phyloP scores from a whole-genome alignment of 768 basidiomycete species.

The Cystobasidiopsis lactophilus region DNA sequence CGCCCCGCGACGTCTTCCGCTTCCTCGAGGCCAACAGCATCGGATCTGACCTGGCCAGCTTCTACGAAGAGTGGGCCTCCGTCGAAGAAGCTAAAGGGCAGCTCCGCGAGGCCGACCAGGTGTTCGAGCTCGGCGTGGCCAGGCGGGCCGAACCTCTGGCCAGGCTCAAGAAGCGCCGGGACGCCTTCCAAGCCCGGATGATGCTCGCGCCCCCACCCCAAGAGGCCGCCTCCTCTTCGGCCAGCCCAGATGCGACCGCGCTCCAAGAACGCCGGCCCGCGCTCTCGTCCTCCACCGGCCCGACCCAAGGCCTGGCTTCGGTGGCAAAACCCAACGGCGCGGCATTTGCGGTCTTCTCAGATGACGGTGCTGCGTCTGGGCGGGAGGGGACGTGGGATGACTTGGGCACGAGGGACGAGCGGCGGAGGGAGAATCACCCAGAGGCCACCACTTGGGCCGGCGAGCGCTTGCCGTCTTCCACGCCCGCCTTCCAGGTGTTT shows the following conservation, averaged over 20 bases:
- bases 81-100: slow-evolving; percentile 51
- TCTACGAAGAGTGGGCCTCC: slow-evolving; percentile 81
- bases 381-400: slow-evolving; percentile 26
- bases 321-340: slow-evolving; percentile 15
- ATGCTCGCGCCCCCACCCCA: slow-evolving; percentile 26
- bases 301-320: neutral
- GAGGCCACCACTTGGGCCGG: slow-evolving; percentile 28
- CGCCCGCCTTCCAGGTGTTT: slow-evolving; percentile 14
- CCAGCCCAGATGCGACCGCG: neutral
- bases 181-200: slow-evolving; percentile 47
- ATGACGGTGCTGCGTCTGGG: slow-evolving; percentile 4
- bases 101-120: slow-evolving; percentile 59
- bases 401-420: slow-evolving; percentile 27
- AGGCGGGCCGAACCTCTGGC: slow-evolving; percentile 62
- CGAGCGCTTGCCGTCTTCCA: slow-evolving; percentile 26
- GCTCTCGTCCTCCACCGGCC: neutral
- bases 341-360: slow-evolving; percentile 18
- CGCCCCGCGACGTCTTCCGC: slow-evolving; percentile 51
- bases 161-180: slow-evolving; percentile 56
- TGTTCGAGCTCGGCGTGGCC: slow-evolving; percentile 62
- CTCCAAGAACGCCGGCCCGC: neutral
- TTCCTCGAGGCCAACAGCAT: slow-evolving; percentile 81
- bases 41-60: slow-evolving; percentile 48
- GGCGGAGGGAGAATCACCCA: slow-evolving; percentile 28
- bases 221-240: neutral